These are phyloP conservation scores for Ganoderma multipileum DNA, from an alignment of 1,284 basidiomycete species.

Conservation along the genomic window DNA sequence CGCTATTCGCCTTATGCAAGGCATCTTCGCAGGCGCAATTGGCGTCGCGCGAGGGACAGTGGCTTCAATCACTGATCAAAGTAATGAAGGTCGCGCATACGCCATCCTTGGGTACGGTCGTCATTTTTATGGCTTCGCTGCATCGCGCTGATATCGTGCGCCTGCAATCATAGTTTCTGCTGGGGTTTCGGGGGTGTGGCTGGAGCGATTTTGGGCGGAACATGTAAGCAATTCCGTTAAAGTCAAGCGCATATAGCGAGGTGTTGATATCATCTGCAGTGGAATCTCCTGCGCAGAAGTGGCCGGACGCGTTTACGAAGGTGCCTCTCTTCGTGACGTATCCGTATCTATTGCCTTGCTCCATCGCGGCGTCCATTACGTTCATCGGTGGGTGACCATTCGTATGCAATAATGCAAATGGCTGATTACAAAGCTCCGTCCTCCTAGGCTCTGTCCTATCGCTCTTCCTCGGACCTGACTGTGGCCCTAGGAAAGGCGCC, in stretches of 20 bases:
- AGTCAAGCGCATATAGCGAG: constrained; percentile 12
- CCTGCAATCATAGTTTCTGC: constrained; percentile 60
- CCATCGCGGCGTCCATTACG: constrained; percentile 79
- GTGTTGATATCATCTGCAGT: constrained; percentile 50
- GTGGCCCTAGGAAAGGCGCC: constrained; percentile 84
- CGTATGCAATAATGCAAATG: not conserved
- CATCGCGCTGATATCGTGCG: not conserved
- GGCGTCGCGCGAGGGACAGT: constrained; percentile 93
- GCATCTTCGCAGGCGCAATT: constrained; percentile 94
- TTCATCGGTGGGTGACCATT: constrained; percentile 60
- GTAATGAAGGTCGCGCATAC: constrained; percentile 94
- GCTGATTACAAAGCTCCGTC: constrained; percentile 5
- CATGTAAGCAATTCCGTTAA: constrained; percentile 59
- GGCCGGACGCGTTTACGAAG: constrained; percentile 76
- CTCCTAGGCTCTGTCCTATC: constrained; percentile 79
- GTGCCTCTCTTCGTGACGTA: constrained; percentile 77
- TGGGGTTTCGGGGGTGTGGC: constrained; percentile 97
- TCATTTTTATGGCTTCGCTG: not conserved
- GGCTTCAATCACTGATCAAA: constrained; percentile 86
- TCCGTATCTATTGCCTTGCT: constrained; percentile 93
- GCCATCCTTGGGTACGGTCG: constrained; percentile 82
- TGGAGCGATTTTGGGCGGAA: constrained; percentile 86
- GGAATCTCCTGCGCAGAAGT: constrained; percentile 86
- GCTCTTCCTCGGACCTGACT: constrained; percentile 91
- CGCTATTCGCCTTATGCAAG: constrained; percentile 89